A percentile compares a stretch with the other conserved stretches of the same genome.
These are phyloP conservation scores for Phytophthora aleatoria DNA, from an alignment of 352 stramenopile species.

Conservation along the genomic window DNA sequence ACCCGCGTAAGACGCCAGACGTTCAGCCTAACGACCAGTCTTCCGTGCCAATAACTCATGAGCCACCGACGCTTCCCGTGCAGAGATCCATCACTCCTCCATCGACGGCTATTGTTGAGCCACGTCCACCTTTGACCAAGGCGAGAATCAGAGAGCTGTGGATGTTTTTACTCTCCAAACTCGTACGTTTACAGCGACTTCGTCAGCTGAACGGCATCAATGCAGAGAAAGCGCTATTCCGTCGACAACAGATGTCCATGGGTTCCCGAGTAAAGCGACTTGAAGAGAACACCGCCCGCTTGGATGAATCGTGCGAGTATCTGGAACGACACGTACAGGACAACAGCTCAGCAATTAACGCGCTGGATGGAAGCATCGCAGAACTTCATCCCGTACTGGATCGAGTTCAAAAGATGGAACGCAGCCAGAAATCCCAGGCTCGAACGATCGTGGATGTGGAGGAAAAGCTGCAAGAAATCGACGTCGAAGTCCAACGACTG, in stretches of 20 bases:
- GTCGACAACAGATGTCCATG: conserved; percentile 67
- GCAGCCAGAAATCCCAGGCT: conserved; percentile 43
- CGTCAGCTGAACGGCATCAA: conserved; percentile 57
- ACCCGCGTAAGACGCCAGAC: conserved; percentile 29
- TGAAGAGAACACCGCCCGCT: conserved; percentile 51
- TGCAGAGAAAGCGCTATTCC: conserved; percentile 57
- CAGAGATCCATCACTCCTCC: conserved; percentile 4
- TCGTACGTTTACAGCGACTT: conserved; percentile 61
- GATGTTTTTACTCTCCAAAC: conserved; percentile 51
- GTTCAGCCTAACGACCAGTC: conserved; percentile 3
- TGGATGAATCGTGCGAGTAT: conserved; percentile 59
- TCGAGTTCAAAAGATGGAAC: conserved; percentile 50
- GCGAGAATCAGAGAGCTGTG: conserved; percentile 50
- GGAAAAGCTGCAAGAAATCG: conserved; percentile 59
- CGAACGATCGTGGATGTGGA: conserved; percentile 56
- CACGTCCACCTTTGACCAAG: conserved; percentile 37
- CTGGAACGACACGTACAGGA: conserved; percentile 47
- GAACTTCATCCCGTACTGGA: conserved; percentile 45
- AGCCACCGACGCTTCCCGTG: background rate
- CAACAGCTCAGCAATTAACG: conserved; percentile 45
- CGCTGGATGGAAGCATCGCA: conserved; percentile 40
- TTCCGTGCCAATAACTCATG: background rate
- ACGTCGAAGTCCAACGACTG: conserved; percentile 59
- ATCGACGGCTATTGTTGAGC: conserved; percentile 4
- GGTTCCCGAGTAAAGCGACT: conserved; percentile 61